Evolutionary conservation across 225 moss, liverwort and hornwort genomes (phyloP).

Genomic region (Rhytidiadelphus loreus): DNA sequence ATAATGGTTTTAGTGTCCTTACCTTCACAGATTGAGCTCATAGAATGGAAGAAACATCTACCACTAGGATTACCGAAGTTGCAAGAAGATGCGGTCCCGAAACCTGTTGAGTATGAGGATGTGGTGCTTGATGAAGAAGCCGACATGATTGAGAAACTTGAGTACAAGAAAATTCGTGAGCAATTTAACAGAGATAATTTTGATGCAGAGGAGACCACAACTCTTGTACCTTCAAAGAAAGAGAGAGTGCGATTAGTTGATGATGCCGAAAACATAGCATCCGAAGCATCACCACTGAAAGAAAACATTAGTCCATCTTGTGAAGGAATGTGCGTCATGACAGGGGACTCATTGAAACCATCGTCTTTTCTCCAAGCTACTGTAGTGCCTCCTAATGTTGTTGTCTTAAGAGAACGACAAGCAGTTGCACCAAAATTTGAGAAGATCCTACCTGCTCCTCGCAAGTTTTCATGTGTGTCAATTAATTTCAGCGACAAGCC

Average conservation of each 20-base stretch:
- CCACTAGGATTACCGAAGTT: not conserved
- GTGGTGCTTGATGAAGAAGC: not conserved
- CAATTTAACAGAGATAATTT: not conserved
- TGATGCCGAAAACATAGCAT: not conserved
- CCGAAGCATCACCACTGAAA: not conserved
- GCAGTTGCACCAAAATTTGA: conserved; percentile 3
- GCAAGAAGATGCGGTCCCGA: not conserved
- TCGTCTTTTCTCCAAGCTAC: not conserved
- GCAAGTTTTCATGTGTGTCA: conserved; percentile 20
- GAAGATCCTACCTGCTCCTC: conserved; percentile 36
- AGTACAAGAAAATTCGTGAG: conserved; percentile 11
- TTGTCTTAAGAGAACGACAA: conserved; percentile 10
- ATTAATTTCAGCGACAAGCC: conserved; percentile 46
- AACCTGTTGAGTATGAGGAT: not conserved
- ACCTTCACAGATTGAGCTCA: conserved; percentile 5
- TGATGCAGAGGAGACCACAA: not conserved
- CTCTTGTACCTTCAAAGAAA: not conserved
- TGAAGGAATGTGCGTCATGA: not conserved
- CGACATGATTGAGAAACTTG: not conserved
- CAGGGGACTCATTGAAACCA: not conserved
- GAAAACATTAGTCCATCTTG: conserved; percentile 7
- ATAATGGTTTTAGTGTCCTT: not conserved
- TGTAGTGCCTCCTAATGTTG: not conserved
- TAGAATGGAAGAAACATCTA: conserved; percentile 31
- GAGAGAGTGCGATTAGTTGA: conserved; percentile 1